Evolutionary conservation across 495 filamentous ascomycete species (phyloP), one percentile per base, ranked within the genome.

Genomic region (Stereocaulon alpinum): DNA sequence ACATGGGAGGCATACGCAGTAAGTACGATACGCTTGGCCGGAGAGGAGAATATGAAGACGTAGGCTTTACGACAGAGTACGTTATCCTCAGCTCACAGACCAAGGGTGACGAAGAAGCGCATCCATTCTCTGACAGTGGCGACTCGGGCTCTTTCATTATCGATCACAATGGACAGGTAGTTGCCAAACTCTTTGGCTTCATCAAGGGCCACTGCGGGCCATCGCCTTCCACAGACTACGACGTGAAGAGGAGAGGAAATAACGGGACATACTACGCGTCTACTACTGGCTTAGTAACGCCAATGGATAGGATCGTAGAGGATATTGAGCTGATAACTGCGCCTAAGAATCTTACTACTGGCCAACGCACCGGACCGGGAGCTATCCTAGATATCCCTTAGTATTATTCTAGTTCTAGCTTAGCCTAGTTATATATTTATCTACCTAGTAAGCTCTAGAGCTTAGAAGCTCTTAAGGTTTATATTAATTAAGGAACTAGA

Each of bases 301-400:
- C 52, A 55, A 40, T 55, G 52, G 52, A 40, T n/a, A 55, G 37
- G 37, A 55, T 55, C 32, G 30, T 55, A 6, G 29, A 55, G 27
- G 14, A 32, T 34, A n/a, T 55, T 12, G 32, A 40, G 2, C 15
- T 12, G 15, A 37, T 55, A 17, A 55, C 52, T 55, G 37, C 52
- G 17, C 52, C 52, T 7, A 32, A 30, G 27, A n/a, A 55, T 14
- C 15, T 6, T 50, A 55, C 15, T 20, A 37, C 29, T 55, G 52
- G 52, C 6, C 52, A 34, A 30, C 52, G 18, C 9, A 55, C 24
- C 29, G 27, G 52, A 12, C 17, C 52, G 24, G 52, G 52, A 34
- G 52, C 52, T 55, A 22, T 55, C 32, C 17, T 55, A 40, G 47
- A 50, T 30, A 0, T 50, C 27, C n/a, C 41, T 43, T 43, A 43